phyloP scores from a whole-genome alignment of 257 asterid species.

The Coffea eugenioides region DNA sequence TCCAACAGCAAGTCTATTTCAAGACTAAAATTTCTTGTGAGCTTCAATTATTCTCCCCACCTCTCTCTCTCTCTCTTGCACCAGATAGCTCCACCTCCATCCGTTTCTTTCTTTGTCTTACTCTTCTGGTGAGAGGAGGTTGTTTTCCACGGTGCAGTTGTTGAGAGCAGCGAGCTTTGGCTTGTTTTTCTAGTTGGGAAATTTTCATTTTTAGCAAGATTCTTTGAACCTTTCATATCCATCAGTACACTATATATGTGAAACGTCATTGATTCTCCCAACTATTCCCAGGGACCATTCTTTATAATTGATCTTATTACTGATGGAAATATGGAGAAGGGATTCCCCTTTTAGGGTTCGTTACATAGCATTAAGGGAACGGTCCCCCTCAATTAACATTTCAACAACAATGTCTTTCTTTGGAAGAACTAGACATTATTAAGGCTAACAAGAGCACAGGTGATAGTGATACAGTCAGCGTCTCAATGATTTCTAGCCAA shows the following conservation, averaged over 20 bases:
- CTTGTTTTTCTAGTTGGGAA: conserved; percentile 32
- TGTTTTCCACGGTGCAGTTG: conserved; percentile 7
- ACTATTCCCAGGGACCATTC: conserved; percentile 17
- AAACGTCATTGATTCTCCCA: conserved; percentile 42
- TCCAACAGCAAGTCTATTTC: background rate
- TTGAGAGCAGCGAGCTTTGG: conserved; percentile 26
- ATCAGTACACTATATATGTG: conserved; percentile 29
- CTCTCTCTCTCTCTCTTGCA: conserved; percentile 1
- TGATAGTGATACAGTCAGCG: background rate
- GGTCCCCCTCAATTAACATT: conserved; percentile 18
- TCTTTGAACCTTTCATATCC: conserved; percentile 41
- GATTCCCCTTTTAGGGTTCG: conserved; percentile 18
- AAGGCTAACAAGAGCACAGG: conserved; percentile 5
- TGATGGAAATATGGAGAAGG: conserved; percentile 16
- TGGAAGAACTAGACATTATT: conserved; percentile 1
- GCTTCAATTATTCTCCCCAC: background rate
- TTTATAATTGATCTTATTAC: background rate
- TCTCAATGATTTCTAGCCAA: conserved; percentile 11
- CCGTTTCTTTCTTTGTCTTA: background rate
- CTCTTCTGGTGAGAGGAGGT: conserved; percentile 8
- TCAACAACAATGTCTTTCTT: conserved; percentile 22
- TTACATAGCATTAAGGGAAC: conserved; percentile 18
- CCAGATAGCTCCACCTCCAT: background rate
- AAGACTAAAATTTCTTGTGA: background rate
- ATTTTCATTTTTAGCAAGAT: conserved; percentile 34